Conservation (phyloP, 257 asterid genomes). For the Plectranthus barbatus region DNA sequence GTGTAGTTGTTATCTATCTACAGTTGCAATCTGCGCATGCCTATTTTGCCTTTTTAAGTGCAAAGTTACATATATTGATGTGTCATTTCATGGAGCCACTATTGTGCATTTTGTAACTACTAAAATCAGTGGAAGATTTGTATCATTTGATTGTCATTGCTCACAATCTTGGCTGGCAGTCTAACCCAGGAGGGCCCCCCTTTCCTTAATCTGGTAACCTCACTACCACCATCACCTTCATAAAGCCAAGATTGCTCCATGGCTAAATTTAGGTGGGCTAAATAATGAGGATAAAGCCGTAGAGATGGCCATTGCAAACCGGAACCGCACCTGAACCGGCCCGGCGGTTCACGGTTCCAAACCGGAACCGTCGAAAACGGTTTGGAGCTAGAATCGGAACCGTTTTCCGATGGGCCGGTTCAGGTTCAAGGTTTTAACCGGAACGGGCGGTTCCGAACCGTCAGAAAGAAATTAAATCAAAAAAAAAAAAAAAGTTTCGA, state of each 20-base stretch:
- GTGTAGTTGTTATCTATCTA: conserved; percentile 17
- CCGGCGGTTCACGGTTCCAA: no score
- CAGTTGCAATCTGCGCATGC: conserved; percentile 19
- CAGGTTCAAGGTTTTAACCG: no score
- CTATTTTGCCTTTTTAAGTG: neutral
- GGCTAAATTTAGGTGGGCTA: no score
- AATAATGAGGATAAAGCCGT: no score
- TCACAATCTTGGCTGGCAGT: neutral
- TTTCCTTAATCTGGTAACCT: conserved; percentile 12
- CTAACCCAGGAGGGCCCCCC: conserved; percentile 7
- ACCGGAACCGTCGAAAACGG: no score
- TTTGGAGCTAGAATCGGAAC: no score
- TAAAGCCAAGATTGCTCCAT: neutral
- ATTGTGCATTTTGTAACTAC: neutral
- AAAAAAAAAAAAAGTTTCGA: no score
- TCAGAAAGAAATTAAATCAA: no score
- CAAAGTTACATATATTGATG: neutral
- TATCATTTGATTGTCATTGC: neutral
- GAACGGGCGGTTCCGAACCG: no score
- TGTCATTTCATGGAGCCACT: conserved; percentile 3
- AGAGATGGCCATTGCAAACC: no score
- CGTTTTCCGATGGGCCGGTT: no score
- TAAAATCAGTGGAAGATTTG: neutral
- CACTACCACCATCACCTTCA: conserved; percentile 13
- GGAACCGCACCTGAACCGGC: no score